Evolutionary conservation across 164 flowering plant species (phyloP), one percentile per base, ranked within the genome.

Genomic region (Platanus orientalis): DNA sequence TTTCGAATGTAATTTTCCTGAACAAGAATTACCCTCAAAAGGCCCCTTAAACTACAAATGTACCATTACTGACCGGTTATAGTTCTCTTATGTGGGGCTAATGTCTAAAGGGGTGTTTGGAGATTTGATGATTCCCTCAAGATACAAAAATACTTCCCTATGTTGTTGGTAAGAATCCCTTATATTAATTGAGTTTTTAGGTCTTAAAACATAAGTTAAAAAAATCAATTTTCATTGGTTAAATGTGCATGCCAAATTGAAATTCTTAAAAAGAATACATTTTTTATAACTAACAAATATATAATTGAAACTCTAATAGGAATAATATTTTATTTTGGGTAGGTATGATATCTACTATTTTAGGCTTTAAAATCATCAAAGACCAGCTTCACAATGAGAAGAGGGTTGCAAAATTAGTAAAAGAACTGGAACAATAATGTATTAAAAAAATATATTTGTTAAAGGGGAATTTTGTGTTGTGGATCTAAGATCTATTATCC

Each of bases 91-190:
- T 30, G 19, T 21, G 7, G 6, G 56, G 50, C 4, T 17, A n/a
- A n/a, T n/a, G n/a, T n/a, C n/a, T n/a, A 27, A 51, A 6, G 13
- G 26, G n/a, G 36, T 0, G 39, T 6, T 26, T 16, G 52, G 11
- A 55, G 58, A 59, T 55, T 54, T 54, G 71, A 61, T 65, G 65
- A 68, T 55, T 53, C 60, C 25, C 30, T 9, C 4, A 7, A 26
- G 29, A n/a, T 42, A 10, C 12, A 23, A 7, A 40, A 2, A 58
- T 11, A 7, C 21, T 4, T 3, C 42, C 27, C 9, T 24, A 40
- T 21, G 29, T 12, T 39, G 42, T 13, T 58, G 14, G 24, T 28
- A 7, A 57, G 44, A 42, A 23, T 14, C 48, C n/a, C 49, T 45
- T 45, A 12, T 16, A 45, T 45, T 16, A 16, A 42, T 42, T 10